These are phyloP conservation scores for Bolboschoenoplectus hybrid DNA, from an alignment of 202 grass and related monocot genomes.

Conservation along the genomic window DNA sequence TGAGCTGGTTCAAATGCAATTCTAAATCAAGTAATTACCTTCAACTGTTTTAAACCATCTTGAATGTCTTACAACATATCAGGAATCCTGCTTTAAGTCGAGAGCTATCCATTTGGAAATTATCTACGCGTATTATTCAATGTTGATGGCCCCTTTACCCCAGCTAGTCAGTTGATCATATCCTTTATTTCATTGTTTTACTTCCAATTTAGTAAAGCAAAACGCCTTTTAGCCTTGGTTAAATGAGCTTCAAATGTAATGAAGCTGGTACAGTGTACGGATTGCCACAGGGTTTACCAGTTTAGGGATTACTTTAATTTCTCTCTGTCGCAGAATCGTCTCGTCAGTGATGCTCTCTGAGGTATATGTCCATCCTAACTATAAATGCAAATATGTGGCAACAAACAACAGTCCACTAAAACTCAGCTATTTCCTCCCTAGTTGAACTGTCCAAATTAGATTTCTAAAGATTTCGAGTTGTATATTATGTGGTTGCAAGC, in stretches of 20 bases:
- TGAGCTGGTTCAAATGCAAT: too few relatives aligned
- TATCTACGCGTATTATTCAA: too few relatives aligned
- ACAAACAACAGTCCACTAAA: not conserved
- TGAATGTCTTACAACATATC: not conserved
- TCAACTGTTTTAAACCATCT: not conserved
- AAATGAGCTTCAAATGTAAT: not conserved
- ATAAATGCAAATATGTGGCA: not conserved
- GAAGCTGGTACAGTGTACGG: not conserved
- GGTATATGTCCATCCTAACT: not conserved
- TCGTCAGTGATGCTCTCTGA: too few relatives aligned
- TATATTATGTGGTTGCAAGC: too few relatives aligned
- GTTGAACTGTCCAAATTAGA: not conserved
- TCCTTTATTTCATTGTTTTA: not conserved
- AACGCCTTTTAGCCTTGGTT: not conserved
- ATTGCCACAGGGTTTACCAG: too few relatives aligned
- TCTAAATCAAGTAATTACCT: not conserved
- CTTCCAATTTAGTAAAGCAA: not conserved
- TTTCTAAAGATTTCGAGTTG: too few relatives aligned
- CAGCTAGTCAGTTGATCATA: too few relatives aligned
- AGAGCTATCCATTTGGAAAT: too few relatives aligned
- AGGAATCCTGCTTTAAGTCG: too few relatives aligned
- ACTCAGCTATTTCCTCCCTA: not conserved
- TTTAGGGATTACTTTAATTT: too few relatives aligned
- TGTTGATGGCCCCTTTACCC: too few relatives aligned
- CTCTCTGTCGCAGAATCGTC: too few relatives aligned